phyloP scores from a whole-genome alignment of 441 rosid species.

The Erodium moschatum region DNA sequence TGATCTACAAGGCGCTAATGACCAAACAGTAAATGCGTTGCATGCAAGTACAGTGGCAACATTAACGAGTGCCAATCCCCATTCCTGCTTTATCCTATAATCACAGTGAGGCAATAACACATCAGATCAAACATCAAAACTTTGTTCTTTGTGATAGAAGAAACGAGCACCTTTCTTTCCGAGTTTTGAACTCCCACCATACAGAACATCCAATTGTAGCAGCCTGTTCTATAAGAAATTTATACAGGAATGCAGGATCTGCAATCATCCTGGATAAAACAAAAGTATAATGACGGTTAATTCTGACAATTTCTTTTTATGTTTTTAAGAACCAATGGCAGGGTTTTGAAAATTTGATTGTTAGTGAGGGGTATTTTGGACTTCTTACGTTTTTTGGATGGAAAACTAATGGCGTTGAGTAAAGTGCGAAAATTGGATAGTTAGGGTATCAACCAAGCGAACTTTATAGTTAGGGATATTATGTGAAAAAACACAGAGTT shows the following conservation, averaged over 20 bases:
- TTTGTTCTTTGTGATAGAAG: background rate
- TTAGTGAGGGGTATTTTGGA: too few relatives aligned
- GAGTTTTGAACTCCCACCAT: conserved; percentile 85
- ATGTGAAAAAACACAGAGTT: too few relatives aligned
- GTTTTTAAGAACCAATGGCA: too few relatives aligned
- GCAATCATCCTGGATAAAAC: conserved; percentile 66
- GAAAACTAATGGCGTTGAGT: too few relatives aligned
- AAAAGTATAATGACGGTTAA: background rate
- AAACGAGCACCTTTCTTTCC: conserved; percentile 59
- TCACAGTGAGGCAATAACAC: conserved; percentile 16
- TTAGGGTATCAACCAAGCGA: too few relatives aligned
- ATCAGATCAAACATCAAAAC: conserved; percentile 18
- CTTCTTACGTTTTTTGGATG: too few relatives aligned
- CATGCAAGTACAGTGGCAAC: conserved; percentile 75
- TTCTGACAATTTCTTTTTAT: too few relatives aligned
- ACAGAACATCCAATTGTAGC: conserved; percentile 78
- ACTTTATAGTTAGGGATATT: too few relatives aligned
- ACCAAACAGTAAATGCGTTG: conserved; percentile 80
- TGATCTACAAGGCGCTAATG: conserved; percentile 89
- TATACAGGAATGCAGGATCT: conserved; percentile 83
- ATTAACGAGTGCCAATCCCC: conserved; percentile 89
- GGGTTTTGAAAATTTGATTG: too few relatives aligned
- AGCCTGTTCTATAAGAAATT: conserved; percentile 78
- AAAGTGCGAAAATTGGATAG: too few relatives aligned
- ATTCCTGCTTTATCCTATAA: conserved; percentile 74